These are phyloP conservation scores for Cercospora sesami DNA, from an alignment of 2,329 filamentous ascomycete genomes.

Conservation along the genomic window DNA sequence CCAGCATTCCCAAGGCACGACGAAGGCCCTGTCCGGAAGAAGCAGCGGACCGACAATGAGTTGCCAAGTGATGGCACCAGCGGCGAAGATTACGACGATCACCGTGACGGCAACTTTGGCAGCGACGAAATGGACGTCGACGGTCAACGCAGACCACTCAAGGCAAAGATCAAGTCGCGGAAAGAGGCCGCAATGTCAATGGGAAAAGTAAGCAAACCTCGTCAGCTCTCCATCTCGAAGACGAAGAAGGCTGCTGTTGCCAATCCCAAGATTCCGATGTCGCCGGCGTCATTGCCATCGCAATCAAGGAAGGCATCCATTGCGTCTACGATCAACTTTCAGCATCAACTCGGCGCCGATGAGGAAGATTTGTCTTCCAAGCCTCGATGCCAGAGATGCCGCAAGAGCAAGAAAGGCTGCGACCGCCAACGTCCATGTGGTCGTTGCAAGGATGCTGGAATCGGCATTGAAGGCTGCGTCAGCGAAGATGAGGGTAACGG, in stretches of 20 bases:
- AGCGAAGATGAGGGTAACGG: conserved; percentile 98
- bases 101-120: conserved; percentile 55
- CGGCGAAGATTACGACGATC: conserved; percentile 60
- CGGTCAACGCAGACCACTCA: conserved; percentile 40
- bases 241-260: conserved; percentile 46
- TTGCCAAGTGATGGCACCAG: conserved; percentile 60
- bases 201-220: conserved; percentile 44
- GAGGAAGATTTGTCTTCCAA: conserved; percentile 93
- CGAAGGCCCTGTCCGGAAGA: conserved; percentile 38
- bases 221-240: conserved; percentile 53
- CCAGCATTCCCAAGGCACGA: conserved; percentile 33
- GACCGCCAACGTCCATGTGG: conserved; percentile 94
- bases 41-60: conserved; percentile 48
- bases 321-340: conserved; percentile 60
- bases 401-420: conserved; percentile 99
- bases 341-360: conserved; percentile 61
- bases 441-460: conserved; percentile 91
- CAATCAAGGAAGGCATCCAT: conserved; percentile 73
- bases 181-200: conserved; percentile 17
- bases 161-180: conserved; percentile 47
- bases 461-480: conserved; percentile 88
- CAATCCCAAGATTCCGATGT: conserved; percentile 49
- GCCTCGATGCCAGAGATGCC: conserved; percentile 94
- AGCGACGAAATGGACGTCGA: conserved; percentile 55
- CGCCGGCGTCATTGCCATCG: conserved; percentile 64